Evolutionary conservation across 2,329 filamentous ascomycete genomes (phyloP), one percentile per base, ranked within the genome.

Genomic region (Aspergillus fructus): DNA sequence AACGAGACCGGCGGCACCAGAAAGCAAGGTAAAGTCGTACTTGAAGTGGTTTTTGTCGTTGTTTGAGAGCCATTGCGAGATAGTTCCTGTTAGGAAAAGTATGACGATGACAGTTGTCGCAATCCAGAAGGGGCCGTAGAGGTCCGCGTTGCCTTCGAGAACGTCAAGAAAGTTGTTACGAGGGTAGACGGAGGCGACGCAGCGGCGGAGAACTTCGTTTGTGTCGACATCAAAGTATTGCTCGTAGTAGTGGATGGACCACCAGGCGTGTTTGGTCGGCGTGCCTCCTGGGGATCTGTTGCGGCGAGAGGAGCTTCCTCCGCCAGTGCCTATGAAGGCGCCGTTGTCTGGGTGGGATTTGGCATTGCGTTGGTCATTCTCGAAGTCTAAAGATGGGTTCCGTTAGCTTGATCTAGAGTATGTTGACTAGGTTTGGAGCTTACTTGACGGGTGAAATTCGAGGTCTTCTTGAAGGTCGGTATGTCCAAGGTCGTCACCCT

Each of bases 161-260:
- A 97, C 91, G 71, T 99, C 94, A 62, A 99, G 87, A 78, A 99
- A 99, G 80, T 96, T 97, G 57, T 89, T 89, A 62, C 91, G 88
- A 46, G 94, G 94, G 76, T 89, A 96, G 40, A 97, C 79, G n/a
- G 93, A 88, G 1, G 92, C 89, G 75, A 87, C 88, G 77, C 94
- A 97, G 64, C 94, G 89, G 69, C 88, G 83, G 55, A 97, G 79
- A 19, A 99, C 93, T 53, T 94, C 90, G 59, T 85, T 88, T 1
- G 94, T 97, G 78, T 99, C 94, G 63, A 99, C 93, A 72, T 99
- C 94, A 79, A 99, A 99, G 85, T 94, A 97, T 78, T 96, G 94
- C 55, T 92, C 87, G 79, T 99, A 99, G 81, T 96, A 99, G 57
- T 87, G 86, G 61, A 97, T 81, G 46, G 87, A 87, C 94, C 94